These are phyloP conservation scores for Aspergillus pseudoviridinutans DNA, from an alignment of 2,329 filamentous ascomycete species.

Conservation along the genomic window DNA sequence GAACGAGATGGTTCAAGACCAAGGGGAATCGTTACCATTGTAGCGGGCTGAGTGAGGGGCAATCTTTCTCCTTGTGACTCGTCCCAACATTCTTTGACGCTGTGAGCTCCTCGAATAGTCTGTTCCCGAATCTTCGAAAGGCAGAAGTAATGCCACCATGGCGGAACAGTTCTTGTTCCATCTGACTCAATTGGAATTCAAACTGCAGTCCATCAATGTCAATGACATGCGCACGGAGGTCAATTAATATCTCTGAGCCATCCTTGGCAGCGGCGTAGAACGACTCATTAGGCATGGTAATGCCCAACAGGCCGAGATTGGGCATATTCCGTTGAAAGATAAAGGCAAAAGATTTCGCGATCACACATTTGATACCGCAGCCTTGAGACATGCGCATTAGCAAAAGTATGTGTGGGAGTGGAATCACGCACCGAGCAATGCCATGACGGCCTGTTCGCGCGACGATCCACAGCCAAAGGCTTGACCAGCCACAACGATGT, in stretches of 20 bases:
- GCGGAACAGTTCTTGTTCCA: conserved; percentile 38
- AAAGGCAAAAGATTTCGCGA: conserved; percentile 45
- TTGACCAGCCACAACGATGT: conserved; percentile 45
- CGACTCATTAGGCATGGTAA: conserved; percentile 35
- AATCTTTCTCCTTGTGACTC: not conserved
- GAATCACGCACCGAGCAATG: conserved; percentile 29
- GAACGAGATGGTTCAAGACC: too few species aligned
- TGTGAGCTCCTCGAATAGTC: conserved; percentile 26
- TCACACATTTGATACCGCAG: conserved; percentile 38
- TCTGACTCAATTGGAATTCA: conserved; percentile 34
- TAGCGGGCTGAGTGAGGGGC: not conserved
- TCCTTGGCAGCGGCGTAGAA: conserved; percentile 39
- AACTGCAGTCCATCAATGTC: conserved; percentile 24
- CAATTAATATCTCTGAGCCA: conserved; percentile 35
- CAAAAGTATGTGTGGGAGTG: not conserved
- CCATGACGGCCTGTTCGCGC: conserved; percentile 42
- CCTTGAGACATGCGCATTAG: conserved; percentile 1
- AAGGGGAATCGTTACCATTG: not conserved
- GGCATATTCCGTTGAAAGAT: conserved; percentile 47
- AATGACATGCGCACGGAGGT: conserved; percentile 22
- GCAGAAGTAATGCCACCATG: conserved; percentile 38
- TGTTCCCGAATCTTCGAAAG: conserved; percentile 38
- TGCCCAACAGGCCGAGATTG: conserved; percentile 43
- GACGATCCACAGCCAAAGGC: conserved; percentile 47
- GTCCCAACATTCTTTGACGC: conserved; percentile 1